Evolutionary conservation across 106 monocot species (phyloP), one percentile per base, ranked within the genome.

Genomic region (Platanthera guangdongensis): DNA sequence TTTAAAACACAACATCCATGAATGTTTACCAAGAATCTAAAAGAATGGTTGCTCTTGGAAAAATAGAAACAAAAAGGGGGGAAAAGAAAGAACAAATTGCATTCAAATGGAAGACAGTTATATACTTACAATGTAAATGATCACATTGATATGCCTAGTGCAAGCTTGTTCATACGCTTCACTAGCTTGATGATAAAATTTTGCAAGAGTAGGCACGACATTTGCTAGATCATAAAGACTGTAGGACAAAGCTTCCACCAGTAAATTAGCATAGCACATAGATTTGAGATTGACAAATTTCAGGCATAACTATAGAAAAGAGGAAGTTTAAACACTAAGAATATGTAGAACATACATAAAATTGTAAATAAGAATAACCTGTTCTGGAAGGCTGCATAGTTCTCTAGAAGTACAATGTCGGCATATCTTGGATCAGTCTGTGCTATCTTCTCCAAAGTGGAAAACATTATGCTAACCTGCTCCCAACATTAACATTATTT

Each of bases 201-300:
- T 99, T 9, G 92, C 94, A 78, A 99, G 85, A 21, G 99, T 92
- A 54, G 92, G 89, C 68, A 99, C 94, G 52, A 90, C 88, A 90
- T 99, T 94, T 13, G 99, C 99, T 72, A 99, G 82, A 77, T 99
- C 99, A 90, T 94, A 99, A 71, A 99, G 90, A 80, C 99, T 99
- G 86, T 11, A 72, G 3, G 9, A 72, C 45, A 71, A 71, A 71
- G 48, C 45, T 70, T 71, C 6, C 70, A 71, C n/a, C 70, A 46
- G 5, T 3, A 48, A 71, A 71, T 15, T 48, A 47, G 47, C n/a
- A 67, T 5, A 12, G 16, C 11, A 3, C 12, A 39, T 32, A 67
- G 67, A 39, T 67, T 48, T 71, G 15, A 18, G 18, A 51, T 39
- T 39, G 39, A 39, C 39, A 39, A 39, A 39, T 21, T 19, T 72